Conservation (phyloP, 441 rosid species). For the Hura crepitans region DNA sequence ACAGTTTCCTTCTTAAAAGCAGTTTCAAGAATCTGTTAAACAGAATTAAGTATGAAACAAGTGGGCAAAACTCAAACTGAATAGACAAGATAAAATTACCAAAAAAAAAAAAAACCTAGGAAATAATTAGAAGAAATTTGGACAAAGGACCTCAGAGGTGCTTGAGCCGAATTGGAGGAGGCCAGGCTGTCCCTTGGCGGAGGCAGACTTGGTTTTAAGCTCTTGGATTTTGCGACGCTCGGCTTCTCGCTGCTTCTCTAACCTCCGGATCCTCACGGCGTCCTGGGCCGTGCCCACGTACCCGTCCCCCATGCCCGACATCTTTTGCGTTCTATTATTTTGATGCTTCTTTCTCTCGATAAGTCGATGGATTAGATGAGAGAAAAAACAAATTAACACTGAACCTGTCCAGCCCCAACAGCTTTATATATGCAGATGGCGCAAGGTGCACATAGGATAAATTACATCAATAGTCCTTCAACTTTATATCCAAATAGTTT, state of each 20-base stretch:
- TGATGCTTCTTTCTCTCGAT: not conserved
- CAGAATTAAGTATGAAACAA: not conserved
- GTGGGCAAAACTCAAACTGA: not conserved
- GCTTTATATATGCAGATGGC: too few species aligned
- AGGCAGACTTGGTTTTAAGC: slow-evolving; percentile 77
- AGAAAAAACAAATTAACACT: too few species aligned
- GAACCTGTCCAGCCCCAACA: too few species aligned
- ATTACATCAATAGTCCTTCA: too few species aligned
- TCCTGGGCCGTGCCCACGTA: slow-evolving; percentile 98
- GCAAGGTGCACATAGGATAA: too few species aligned
- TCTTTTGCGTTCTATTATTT: slow-evolving; percentile 26
- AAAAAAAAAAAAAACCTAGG: not conserved
- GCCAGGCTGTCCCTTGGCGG: slow-evolving; percentile 72
- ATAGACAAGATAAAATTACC: not conserved
- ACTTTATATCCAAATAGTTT: too few species aligned
- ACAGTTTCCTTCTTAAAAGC: slow-evolving; percentile 95
- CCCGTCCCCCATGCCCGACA: slow-evolving; percentile 99
- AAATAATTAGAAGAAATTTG: not conserved
- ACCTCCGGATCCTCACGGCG: slow-evolving; percentile 89
- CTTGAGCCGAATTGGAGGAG: slow-evolving; percentile 96
- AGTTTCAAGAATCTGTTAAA: slow-evolving; percentile 68
- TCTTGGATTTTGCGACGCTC: slow-evolving; percentile 93
- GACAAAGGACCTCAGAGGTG: slow-evolving; percentile 65
- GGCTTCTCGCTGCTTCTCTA: slow-evolving; percentile 96
- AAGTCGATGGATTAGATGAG: not conserved